Base-by-base conservation (phyloP, 768 basidiomycete genomes). In the Mycena indigotica region DNA sequence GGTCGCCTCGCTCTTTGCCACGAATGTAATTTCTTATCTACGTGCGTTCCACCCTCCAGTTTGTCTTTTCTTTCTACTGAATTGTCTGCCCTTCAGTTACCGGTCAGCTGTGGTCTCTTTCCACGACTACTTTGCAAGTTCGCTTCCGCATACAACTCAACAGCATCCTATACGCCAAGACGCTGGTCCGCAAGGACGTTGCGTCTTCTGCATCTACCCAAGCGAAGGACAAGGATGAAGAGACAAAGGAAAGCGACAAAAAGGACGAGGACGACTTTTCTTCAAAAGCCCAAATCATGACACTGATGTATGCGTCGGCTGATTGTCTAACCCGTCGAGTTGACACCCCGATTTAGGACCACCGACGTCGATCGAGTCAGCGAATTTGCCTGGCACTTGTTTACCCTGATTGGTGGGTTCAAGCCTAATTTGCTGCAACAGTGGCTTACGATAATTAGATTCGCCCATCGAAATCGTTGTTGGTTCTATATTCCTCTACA, bases 331-430 rank as follows among this genome's bases (percentile, higher is more conserved):
- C 21, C 5, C 51, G n/a, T n/a, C n/a, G n/a, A 24, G 21, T 26
- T 29, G 17, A 23, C 16, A 3, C 8, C 28, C 17, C 19, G 12
- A 5, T 24, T 19, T 21, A 62, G 61, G 91, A 95, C 94, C 5
- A 94, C 93, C 4, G 94, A 97, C 63, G 92, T 95, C 26, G 93
- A 95, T 69, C 82, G 94, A 53, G 87, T 95, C 60, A 85, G 88
- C 69, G 91, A 95, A 50, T 91, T 95, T 66, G 74, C 85, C 1
- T 90, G 85, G 85, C 88, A 93, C 68, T 62, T 88, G 51, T 92
- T 89, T 67, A 76, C 87, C 1, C 80, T 93, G 35, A 78, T 93
- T 53, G 88, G 89, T 87, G 60, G 49, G 82, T 66, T 16, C 19
- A 46, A 12, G 24, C n/a, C 6, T 38, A 40, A 28, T 28, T 23